phyloP scores from a whole-genome alignment of 2,329 filamentous ascomycete species.

The Fusarium xyrophilum region DNA sequence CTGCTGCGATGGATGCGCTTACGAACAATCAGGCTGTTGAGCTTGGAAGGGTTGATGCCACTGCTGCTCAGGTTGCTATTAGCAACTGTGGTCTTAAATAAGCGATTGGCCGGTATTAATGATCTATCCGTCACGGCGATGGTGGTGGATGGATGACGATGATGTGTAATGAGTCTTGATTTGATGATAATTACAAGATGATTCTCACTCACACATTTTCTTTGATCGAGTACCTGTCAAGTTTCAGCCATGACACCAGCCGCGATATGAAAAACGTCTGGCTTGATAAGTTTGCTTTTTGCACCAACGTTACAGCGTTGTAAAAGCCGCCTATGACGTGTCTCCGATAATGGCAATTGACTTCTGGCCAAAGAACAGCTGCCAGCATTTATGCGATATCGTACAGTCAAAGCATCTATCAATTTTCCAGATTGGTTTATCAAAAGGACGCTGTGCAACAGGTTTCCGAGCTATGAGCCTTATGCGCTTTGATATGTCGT shows the following conservation, averaged over 20 bases:
- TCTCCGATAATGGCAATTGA: accelerated
- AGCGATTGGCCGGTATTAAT: accelerated
- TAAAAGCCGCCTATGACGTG: not conserved
- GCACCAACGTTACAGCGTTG: not conserved
- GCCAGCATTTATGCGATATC: not conserved
- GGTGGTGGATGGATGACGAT: not conserved
- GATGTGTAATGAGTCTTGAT: not conserved
- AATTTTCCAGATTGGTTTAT: accelerated
- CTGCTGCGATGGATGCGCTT: constrained; percentile 61
- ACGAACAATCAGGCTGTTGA: constrained; percentile 58
- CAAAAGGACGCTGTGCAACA: not conserved
- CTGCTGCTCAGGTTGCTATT: constrained; percentile 51
- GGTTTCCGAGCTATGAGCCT: too few relatives aligned
- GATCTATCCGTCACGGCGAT: not conserved
- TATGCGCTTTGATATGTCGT: not conserved
- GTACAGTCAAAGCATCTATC: accelerated
- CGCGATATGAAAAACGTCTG: accelerated
- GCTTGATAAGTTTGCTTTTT: not conserved
- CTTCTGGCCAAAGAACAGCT: not conserved
- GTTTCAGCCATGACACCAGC: not conserved
- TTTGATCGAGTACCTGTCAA: not conserved
- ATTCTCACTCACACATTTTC: accelerated
- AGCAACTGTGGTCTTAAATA: constrained; percentile 49
- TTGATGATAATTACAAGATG: not conserved
- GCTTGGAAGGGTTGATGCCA: constrained; percentile 61